Conservation (phyloP, 1,139 yeast species). For the Sugiyamaella japonica region DNA sequence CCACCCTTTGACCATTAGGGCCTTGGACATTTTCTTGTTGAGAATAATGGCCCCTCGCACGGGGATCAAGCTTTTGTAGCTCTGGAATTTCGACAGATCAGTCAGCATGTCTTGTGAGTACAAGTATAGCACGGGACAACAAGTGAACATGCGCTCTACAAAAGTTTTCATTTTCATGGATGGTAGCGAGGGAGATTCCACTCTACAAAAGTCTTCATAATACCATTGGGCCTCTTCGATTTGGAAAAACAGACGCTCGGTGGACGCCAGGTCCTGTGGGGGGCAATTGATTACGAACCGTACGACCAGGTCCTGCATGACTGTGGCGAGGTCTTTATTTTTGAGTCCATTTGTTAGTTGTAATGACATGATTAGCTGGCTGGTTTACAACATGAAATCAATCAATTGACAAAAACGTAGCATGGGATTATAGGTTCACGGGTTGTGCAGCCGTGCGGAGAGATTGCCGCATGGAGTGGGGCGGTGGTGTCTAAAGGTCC, state of each 20-base stretch:
- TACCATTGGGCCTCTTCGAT: slow-evolving; percentile 99
- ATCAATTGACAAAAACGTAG: not conserved
- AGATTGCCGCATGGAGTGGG: not conserved
- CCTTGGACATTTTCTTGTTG: slow-evolving; percentile 66
- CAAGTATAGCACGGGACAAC: slow-evolving; percentile 66
- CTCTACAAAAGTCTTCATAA: slow-evolving; percentile 81
- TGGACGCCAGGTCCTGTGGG: slow-evolving; percentile 79
- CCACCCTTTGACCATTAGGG: slow-evolving; percentile 80
- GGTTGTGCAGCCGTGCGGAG: too few species aligned
- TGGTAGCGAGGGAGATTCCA: slow-evolving; percentile 75
- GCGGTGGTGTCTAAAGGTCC: too few species aligned
- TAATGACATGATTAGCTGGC: slow-evolving; percentile 29
- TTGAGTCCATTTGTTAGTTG: slow-evolving; percentile 30
- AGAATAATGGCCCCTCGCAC: slow-evolving; percentile 95
- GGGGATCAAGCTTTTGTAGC: slow-evolving; percentile 87
- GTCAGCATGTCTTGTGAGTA: slow-evolving; percentile 32
- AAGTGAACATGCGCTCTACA: slow-evolving; percentile 66
- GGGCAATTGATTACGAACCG: slow-evolving; percentile 92
- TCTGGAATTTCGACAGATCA: slow-evolving; percentile 54
- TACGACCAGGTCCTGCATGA: slow-evolving; percentile 82
- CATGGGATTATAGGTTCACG: too few species aligned
- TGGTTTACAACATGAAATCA: not conserved
- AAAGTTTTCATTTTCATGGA: slow-evolving; percentile 77
- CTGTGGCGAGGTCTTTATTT: slow-evolving; percentile 60
- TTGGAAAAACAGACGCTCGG: slow-evolving; percentile 87